phyloP scores from a whole-genome alignment of 2,329 filamentous ascomycete genomes.

The Podosphaera aphanis region DNA sequence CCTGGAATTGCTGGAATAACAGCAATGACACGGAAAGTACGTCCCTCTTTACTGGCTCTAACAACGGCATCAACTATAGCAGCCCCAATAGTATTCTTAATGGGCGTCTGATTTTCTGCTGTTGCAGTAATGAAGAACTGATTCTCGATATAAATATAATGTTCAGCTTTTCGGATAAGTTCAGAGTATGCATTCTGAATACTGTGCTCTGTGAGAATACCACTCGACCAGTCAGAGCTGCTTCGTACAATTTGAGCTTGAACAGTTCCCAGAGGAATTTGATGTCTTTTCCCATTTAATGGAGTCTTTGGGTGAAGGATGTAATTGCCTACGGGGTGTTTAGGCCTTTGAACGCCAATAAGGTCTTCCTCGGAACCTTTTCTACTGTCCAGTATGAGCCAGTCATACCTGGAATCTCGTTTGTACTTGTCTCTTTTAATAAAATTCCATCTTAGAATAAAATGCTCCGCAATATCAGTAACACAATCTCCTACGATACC shows the following conservation, averaged over 20 bases:
- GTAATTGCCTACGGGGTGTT: slow-evolving; percentile 75
- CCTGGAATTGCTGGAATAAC: slow-evolving; percentile 80
- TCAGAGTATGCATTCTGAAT: slow-evolving; percentile 77
- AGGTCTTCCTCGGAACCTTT: slow-evolving; percentile 63
- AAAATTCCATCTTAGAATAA: slow-evolving; percentile 88
- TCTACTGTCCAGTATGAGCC: slow-evolving; percentile 58
- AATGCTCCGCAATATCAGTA: slow-evolving; percentile 89
- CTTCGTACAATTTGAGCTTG: slow-evolving; percentile 73
- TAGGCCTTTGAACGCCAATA: slow-evolving; percentile 67
- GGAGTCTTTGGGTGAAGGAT: slow-evolving; percentile 54
- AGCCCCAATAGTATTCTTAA: slow-evolving; percentile 68
- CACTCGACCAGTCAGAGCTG: slow-evolving; percentile 81
- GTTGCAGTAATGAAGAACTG: slow-evolving; percentile 95
- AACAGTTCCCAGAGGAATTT: slow-evolving; percentile 45
- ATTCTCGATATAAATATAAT: slow-evolving; percentile 94
- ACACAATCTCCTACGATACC: slow-evolving; percentile 72
- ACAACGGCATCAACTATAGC: slow-evolving; percentile 84
- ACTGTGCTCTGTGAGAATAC: slow-evolving; percentile 61
- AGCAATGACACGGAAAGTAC: slow-evolving; percentile 79
- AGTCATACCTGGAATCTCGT: slow-evolving; percentile 60
- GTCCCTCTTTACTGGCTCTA: slow-evolving; percentile 52
- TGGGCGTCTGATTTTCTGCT: slow-evolving; percentile 61
- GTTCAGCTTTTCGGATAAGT: slow-evolving; percentile 65
- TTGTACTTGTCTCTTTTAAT: slow-evolving; percentile 97
- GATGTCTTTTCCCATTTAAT: slow-evolving; percentile 37